Evolutionary conservation across 129 eudicot species (phyloP).

Genomic region (Chrysanthemum seticuspe): DNA sequence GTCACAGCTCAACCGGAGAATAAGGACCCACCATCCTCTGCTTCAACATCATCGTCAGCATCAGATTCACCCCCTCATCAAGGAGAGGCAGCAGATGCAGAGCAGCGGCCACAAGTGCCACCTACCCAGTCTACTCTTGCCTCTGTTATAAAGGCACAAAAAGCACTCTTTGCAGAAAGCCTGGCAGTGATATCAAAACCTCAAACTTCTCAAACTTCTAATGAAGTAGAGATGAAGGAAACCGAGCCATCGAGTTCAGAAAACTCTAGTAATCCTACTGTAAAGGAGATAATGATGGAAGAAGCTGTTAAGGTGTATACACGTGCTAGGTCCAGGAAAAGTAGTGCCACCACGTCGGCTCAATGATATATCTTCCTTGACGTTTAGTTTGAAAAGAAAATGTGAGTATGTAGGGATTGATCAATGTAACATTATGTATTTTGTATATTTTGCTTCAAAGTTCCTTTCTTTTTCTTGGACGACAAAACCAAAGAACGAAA

Average conservation of each 20-base stretch:
- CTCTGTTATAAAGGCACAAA: conserved; percentile 32
- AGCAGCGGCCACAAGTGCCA: conserved; percentile 17
- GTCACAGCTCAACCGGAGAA: conserved; percentile 25
- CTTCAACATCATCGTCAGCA: conserved; percentile 36
- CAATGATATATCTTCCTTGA: conserved; percentile 18
- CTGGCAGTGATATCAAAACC: conserved; percentile 31
- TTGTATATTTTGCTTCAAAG: conserved; percentile 12
- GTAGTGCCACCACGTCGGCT: conserved; percentile 26
- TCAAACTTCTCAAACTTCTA: conserved; percentile 13
- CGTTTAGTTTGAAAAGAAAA: conserved; percentile 22
- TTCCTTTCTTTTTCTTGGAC: not conserved
- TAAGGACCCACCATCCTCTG: conserved; percentile 41
- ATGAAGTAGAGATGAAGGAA: conserved; percentile 35
- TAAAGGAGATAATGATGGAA: conserved; percentile 50
- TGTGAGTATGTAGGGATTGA: conserved; percentile 40
- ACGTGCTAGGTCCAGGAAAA: conserved; percentile 61
- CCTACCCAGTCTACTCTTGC: conserved; percentile 40
- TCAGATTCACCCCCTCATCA: conserved; percentile 44
- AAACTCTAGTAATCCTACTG: conserved; percentile 19
- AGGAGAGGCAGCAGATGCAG: conserved; percentile 2
- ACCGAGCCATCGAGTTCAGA: conserved; percentile 31
- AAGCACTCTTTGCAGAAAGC: conserved; percentile 34
- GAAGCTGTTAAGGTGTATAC: conserved; percentile 49
- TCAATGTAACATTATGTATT: conserved; percentile 33
- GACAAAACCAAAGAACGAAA: too few relatives aligned